phyloP scores from a whole-genome alignment of 345 rosid species.

The Euphorbia peplus region DNA sequence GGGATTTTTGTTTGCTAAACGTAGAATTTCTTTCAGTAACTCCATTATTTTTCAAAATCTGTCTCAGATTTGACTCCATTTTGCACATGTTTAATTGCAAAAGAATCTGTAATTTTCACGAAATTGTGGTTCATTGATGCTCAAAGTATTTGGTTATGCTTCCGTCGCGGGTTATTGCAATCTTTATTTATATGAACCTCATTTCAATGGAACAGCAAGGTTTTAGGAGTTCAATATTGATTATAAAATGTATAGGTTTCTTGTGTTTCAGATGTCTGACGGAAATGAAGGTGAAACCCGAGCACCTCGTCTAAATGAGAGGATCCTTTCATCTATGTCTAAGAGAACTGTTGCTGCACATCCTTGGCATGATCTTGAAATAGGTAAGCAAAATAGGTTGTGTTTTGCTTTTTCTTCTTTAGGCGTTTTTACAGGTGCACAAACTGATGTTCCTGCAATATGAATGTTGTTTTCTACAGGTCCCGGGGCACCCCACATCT shows the following conservation, averaged over 20 bases:
- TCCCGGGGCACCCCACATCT: conserved; percentile 77
- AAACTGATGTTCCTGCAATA: conserved; percentile 21
- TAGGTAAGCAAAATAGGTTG: conserved; percentile 45
- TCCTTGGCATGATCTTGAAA: conserved; percentile 99
- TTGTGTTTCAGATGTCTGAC: conserved; percentile 26
- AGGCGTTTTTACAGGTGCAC: conserved; percentile 2
- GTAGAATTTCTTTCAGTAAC: too few species aligned
- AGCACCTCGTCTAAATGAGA: conserved; percentile 69
- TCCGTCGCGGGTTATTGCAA: not conserved
- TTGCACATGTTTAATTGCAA: too few species aligned
- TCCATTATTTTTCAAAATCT: too few species aligned
- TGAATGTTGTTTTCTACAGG: conserved; percentile 46
- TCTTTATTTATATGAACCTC: not conserved
- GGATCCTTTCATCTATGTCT: conserved; percentile 94
- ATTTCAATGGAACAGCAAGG: not conserved
- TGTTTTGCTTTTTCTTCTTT: not conserved
- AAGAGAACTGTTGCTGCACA: conserved; percentile 97
- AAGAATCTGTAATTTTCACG: too few species aligned
- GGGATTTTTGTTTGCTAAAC: too few species aligned
- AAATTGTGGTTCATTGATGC: too few species aligned
- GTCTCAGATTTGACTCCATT: too few species aligned
- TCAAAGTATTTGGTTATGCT: too few species aligned
- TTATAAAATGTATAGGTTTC: not conserved
- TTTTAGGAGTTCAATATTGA: not conserved
- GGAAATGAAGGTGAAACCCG: not conserved